Conservation (phyloP, 2,329 filamentous ascomycete species). For the Nothophoma quercina region DNA sequence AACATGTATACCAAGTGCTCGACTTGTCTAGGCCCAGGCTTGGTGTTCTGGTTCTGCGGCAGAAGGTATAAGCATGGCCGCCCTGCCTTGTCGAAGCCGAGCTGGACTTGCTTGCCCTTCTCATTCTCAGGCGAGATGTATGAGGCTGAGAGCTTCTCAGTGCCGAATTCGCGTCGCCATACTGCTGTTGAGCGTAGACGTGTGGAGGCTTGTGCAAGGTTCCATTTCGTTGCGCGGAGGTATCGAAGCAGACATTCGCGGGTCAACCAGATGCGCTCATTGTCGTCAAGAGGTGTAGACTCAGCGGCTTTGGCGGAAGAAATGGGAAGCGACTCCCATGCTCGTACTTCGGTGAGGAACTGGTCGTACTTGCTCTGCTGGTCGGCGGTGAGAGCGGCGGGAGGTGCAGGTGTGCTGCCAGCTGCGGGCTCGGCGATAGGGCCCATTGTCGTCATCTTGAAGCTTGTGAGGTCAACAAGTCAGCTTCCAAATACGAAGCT, state of each 20-base stretch:
- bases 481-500: too few relatives aligned
- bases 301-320: slow-evolving; percentile 66
- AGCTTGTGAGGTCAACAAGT: not conserved
- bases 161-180: slow-evolving; percentile 91
- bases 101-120: slow-evolving; percentile 91
- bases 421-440: slow-evolving; percentile 51
- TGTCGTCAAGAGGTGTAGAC: slow-evolving; percentile 73
- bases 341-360: slow-evolving; percentile 73
- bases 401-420: slow-evolving; percentile 63
- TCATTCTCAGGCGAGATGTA: slow-evolving; percentile 94
- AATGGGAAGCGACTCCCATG: slow-evolving; percentile 74
- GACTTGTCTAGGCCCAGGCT: slow-evolving; percentile 82
- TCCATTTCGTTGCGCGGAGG: slow-evolving; percentile 90
- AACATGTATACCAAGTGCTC: slow-evolving; percentile 97
- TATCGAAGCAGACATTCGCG: slow-evolving; percentile 92
- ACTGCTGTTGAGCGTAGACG: slow-evolving; percentile 81
- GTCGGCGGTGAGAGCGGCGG: slow-evolving; percentile 72
- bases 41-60: slow-evolving; percentile 91
- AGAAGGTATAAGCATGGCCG: slow-evolving; percentile 92
- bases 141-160: slow-evolving; percentile 76
- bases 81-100: slow-evolving; percentile 85
- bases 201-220: slow-evolving; percentile 74
- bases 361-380: slow-evolving; percentile 83
- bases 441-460: slow-evolving; percentile 39
- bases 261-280: slow-evolving; percentile 88